phyloP scores from a whole-genome alignment of 2,329 filamentous ascomycete species.

The Ceratocystis cubensis region DNA sequence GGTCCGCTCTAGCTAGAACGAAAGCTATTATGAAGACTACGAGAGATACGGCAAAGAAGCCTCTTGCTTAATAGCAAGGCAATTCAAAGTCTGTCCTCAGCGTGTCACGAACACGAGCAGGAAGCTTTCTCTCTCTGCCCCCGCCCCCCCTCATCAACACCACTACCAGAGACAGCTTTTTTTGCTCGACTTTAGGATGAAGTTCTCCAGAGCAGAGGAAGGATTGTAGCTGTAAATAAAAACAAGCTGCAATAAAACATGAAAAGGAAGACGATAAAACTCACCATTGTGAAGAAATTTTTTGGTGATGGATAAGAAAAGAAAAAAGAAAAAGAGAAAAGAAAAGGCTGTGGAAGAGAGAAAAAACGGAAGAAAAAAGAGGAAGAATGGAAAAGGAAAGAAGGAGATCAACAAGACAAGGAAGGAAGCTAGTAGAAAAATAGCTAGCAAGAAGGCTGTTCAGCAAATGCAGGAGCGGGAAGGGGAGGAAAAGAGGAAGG shows the following conservation, averaged over 20 bases:
- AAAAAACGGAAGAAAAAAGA: conserved; percentile 21
- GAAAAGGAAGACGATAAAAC: conserved; percentile 5
- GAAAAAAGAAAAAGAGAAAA: conserved; percentile 16
- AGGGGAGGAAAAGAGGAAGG: conserved; percentile 14
- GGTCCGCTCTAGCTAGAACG: not conserved
- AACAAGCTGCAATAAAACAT: not conserved
- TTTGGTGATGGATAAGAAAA: conserved; percentile 15
- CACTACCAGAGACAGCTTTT: not conserved
- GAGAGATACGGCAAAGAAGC: not conserved
- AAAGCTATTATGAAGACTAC: not conserved
- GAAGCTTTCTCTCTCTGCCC: too few species aligned
- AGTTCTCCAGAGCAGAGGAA: conserved; percentile 11
- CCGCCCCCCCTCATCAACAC: too few species aligned
- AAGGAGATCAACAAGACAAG: conserved; percentile 22
- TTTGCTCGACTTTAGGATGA: not conserved
- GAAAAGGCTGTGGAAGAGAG: not conserved
- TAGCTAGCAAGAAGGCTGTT: conserved; percentile 20
- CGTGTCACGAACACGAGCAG: too few species aligned
- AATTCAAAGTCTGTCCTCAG: too few species aligned
- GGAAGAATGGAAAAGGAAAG: conserved; percentile 23
- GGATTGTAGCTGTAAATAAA: not conserved
- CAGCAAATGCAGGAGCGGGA: conserved; percentile 21
- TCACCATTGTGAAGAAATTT: conserved; percentile 20
- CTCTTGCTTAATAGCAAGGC: too few species aligned
- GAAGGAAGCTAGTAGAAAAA: conserved; percentile 25